Evolutionary conservation across 2,329 filamentous ascomycete genomes (phyloP), one percentile per base, ranked within the genome.

Genomic region (Phialophora chinensis): DNA sequence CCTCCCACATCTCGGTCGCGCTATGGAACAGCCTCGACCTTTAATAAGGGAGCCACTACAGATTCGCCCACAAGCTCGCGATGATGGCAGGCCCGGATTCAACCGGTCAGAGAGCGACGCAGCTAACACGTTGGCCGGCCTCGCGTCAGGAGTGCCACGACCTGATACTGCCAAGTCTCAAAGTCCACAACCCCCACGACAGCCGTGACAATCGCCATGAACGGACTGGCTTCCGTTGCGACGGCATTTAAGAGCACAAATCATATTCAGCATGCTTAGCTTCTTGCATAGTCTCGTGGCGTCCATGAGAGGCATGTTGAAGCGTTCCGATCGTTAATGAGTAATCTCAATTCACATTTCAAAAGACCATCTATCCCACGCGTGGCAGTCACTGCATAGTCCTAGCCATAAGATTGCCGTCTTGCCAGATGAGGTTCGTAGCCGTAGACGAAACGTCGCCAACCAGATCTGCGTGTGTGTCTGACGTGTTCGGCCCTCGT

Each of bases 61-160:
- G 20, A 58, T 63, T n/a, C 64, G 69, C 10, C 64, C 38, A 25
- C 60, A 67, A 38, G 61, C 38, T 14, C 60, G 25, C 54, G 66
- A 67, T 14, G 66, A 67, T 12, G 35, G 25, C 25, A 60, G 63
- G 50, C 31, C 65, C 7, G 57, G 42, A 3, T 29, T 71, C 12
- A 67, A 69, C 17, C 58, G 64, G 12, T 70, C 69, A 27, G 71
- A 72, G 55, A 72, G 63, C 60, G 71, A 73, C 56, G 72, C 72
- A 14, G 69, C 69, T 20, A 70, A 53, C 47, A 64, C 71, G 11
- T 61, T 72, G 29, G 72, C 72, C 23, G 71, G 66, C 12, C 63
- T 73, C 12, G 71, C 72, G 35, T 57, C 65, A 14, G 67, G 57
- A 25, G 60, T 60, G 10, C 38, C 66, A 11, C 63, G 67, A 11